A percentile compares a stretch with the other conserved stretches of the same genome.
These are phyloP conservation scores for Kodamaea lidongshanica DNA, from an alignment of 805 yeast genomes.

Conservation along the genomic window DNA sequence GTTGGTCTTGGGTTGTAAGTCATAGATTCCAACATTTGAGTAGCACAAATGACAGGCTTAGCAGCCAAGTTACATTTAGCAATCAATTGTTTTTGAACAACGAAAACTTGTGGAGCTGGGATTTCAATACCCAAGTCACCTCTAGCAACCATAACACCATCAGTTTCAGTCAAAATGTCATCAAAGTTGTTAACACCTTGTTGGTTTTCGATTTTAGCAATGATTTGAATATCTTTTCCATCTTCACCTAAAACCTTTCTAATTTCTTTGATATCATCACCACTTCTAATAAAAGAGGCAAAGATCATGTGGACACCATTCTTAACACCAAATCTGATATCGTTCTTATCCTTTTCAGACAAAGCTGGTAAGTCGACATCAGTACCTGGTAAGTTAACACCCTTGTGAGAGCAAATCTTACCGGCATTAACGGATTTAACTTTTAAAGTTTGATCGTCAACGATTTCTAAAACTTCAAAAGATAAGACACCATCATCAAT, in stretches of 20 bases:
- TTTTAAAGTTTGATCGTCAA: conserved; percentile 73
- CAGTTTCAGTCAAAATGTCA: conserved; percentile 88
- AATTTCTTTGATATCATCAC: conserved; percentile 81
- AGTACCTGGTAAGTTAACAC: conserved; percentile 98
- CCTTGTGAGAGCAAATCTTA: conserved; percentile 94
- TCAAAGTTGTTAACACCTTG: conserved; percentile 99
- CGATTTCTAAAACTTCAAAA: conserved; percentile 81
- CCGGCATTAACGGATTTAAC: conserved; percentile 92
- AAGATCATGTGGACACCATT: conserved; percentile 97
- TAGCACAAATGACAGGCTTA: conserved; percentile 99
- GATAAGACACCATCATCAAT: conserved; percentile 97
- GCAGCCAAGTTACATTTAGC: conserved; percentile 99
- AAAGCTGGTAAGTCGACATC: conserved; percentile 98
- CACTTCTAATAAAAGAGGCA: conserved; percentile 97
- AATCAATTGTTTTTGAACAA: conserved; percentile 97
- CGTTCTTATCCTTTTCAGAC: conserved; percentile 92
- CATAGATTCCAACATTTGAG: conserved; percentile 99
- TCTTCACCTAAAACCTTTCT: conserved; percentile 95
- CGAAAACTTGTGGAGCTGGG: conserved; percentile 97
- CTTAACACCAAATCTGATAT: conserved; percentile 91
- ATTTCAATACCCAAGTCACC: conserved; percentile 99
- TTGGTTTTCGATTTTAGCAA: conserved; percentile 97
- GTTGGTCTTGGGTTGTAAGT: conserved; percentile 99
- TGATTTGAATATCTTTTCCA: conserved; percentile 93
- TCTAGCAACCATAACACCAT: conserved; percentile 99